These are phyloP conservation scores for Boletus reticuloceps DNA, from an alignment of 768 basidiomycete genomes.

Conservation along the genomic window DNA sequence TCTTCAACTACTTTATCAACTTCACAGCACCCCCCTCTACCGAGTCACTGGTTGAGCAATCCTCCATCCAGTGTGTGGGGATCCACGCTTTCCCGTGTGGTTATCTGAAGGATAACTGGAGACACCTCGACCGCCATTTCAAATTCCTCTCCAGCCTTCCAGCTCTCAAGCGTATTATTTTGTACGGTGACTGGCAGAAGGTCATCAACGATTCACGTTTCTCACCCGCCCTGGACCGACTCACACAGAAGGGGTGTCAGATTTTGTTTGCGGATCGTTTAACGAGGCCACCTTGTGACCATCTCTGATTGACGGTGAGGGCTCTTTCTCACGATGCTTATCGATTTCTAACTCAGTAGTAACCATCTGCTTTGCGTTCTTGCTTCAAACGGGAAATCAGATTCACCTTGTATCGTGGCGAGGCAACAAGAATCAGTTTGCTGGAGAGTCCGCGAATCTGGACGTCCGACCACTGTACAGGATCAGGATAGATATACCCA, in stretches of 20 bases:
- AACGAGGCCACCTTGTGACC: constrained; percentile 15
- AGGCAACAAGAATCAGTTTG: not conserved
- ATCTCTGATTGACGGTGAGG: constrained; percentile 15
- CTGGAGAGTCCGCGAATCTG: not conserved
- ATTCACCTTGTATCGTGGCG: not conserved
- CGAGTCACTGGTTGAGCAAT: constrained; percentile 21
- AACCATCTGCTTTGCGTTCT: not conserved
- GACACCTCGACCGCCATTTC: constrained; percentile 42
- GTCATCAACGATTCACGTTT: constrained; percentile 40
- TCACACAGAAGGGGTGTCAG: constrained; percentile 34
- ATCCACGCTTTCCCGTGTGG: constrained; percentile 50
- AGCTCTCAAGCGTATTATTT: constrained; percentile 40
- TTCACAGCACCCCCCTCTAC: constrained; percentile 38
- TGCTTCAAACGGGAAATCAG: not conserved
- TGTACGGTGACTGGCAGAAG: constrained; percentile 55
- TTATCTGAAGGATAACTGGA: constrained; percentile 36
- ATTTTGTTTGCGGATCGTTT: constrained; percentile 22
- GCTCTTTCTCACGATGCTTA: not conserved
- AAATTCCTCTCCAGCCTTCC: constrained; percentile 46
- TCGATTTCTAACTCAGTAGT: not conserved
- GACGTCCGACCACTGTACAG: not conserved
- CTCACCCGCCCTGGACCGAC: constrained; percentile 24
- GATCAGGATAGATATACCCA: not conserved
- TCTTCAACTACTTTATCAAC: constrained; percentile 56
- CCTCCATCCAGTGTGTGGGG: constrained; percentile 44